Percentiles rank a stretch among this genome's conserved stretches.
Conservation (phyloP, 202 grass and related monocot genomes). For the Musa balbisiana region DNA sequence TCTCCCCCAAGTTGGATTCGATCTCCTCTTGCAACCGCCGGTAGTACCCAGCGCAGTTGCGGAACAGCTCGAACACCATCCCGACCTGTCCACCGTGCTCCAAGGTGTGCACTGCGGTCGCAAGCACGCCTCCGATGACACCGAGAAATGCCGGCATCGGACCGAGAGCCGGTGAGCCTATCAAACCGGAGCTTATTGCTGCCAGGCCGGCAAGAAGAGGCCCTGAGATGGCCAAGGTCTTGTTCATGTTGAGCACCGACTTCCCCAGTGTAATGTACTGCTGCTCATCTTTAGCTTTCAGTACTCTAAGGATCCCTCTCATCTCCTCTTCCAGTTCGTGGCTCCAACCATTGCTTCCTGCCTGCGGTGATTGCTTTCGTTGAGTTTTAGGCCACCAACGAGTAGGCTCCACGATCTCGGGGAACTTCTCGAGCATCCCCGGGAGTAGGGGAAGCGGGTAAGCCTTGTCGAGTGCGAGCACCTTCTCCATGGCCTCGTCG, state of each 20-base stretch:
- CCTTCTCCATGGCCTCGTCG: background rate
- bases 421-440: slow-evolving; percentile 2
- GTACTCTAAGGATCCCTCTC: background rate
- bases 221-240: background rate
- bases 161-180: background rate
- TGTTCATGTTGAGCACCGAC: background rate
- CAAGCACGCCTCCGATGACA: slow-evolving; percentile 1
- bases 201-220: background rate
- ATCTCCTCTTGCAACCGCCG: slow-evolving; percentile 6
- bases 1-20: background rate
- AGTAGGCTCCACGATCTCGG: background rate
- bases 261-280: background rate
- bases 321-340: slow-evolving; percentile 13
- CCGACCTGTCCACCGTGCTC: slow-evolving; percentile 14
- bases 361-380: background rate
- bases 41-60: slow-evolving; percentile 18
- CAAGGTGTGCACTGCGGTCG: background rate
- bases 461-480: background rate
- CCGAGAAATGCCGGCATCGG: background rate
- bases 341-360: slow-evolving; percentile 1
- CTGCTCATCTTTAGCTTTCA: slow-evolving; percentile 8
- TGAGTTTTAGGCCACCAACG: background rate
- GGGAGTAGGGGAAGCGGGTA: slow-evolving; percentile 6
- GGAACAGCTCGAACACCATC: slow-evolving; percentile 18
- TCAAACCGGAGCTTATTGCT: background rate